These are phyloP conservation scores for Setomelanomma holmii DNA, from an alignment of 2,329 filamentous ascomycete species.

Conservation along the genomic window DNA sequence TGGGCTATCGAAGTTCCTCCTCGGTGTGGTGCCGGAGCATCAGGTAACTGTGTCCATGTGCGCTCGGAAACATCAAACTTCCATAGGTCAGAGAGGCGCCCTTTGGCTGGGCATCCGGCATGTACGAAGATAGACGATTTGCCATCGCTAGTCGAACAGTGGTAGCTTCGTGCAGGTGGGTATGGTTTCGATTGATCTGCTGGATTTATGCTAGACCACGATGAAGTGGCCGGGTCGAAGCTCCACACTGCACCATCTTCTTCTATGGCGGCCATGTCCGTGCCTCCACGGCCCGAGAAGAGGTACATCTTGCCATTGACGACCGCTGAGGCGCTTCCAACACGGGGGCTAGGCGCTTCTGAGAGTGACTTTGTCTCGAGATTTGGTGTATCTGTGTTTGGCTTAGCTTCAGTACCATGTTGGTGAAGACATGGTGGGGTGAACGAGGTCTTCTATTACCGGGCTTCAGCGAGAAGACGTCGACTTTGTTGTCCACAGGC, in stretches of 20 bases:
- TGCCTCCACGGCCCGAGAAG: slow-evolving; percentile 79
- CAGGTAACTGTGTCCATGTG: slow-evolving; percentile 71
- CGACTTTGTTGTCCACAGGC: slow-evolving; percentile 76
- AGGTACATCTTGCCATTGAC: slow-evolving; percentile 76
- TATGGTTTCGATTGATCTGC: slow-evolving; percentile 53
- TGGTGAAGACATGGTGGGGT: slow-evolving; percentile 15
- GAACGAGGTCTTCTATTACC: too few relatives aligned
- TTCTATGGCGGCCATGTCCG: slow-evolving; percentile 73
- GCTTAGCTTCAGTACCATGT: slow-evolving; percentile 28
- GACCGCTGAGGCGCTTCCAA: slow-evolving; percentile 75
- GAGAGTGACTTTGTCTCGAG: slow-evolving; percentile 33
- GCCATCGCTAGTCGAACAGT: slow-evolving; percentile 70
- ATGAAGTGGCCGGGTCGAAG: slow-evolving; percentile 69
- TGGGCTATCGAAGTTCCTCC: slow-evolving; percentile 73
- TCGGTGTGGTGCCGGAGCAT: slow-evolving; percentile 71
- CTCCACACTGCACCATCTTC: slow-evolving; percentile 79
- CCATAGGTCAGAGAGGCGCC: slow-evolving; percentile 76
- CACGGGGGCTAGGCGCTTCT: slow-evolving; percentile 68
- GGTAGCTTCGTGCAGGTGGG: slow-evolving; percentile 75
- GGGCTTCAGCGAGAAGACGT: slow-evolving; percentile 63
- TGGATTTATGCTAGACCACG: slow-evolving; percentile 72
- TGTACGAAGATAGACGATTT: slow-evolving; percentile 77
- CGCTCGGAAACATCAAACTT: slow-evolving; percentile 71
- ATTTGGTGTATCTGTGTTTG: slow-evolving; percentile 53
- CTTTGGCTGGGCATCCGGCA: slow-evolving; percentile 72